phyloP scores from a whole-genome alignment of 1,284 basidiomycete species.

The Tetrapyrgos nigripes region DNA sequence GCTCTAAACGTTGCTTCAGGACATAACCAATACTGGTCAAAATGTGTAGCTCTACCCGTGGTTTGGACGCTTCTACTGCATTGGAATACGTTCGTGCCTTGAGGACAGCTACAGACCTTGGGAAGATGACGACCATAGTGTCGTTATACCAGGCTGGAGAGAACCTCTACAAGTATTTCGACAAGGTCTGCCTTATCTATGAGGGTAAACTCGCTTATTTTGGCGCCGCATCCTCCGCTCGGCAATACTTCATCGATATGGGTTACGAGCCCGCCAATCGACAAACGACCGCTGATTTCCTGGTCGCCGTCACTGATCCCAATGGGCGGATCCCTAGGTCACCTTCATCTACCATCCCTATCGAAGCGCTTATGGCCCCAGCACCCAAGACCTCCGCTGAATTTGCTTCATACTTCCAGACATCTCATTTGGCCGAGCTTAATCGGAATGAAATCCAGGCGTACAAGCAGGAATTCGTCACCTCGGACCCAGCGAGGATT shows the following conservation, averaged over 20 bases:
- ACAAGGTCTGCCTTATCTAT: slow-evolving; percentile 65
- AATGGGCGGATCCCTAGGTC: slow-evolving; percentile 58
- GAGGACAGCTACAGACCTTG: slow-evolving; percentile 65
- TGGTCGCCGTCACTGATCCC: slow-evolving; percentile 61
- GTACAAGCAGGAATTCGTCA: slow-evolving; percentile 49
- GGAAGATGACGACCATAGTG: slow-evolving; percentile 61
- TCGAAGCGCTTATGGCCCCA: slow-evolving; percentile 38
- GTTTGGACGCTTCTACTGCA: slow-evolving; percentile 73
- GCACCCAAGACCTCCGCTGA: slow-evolving; percentile 70
- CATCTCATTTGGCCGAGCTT: slow-evolving; percentile 40
- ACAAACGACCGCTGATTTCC: slow-evolving; percentile 68
- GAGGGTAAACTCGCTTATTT: slow-evolving; percentile 81
- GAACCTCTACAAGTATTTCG: slow-evolving; percentile 63
- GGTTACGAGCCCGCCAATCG: slow-evolving; percentile 60
- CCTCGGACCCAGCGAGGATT: slow-evolving; percentile 40
- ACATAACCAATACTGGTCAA: background rate
- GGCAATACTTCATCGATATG: slow-evolving; percentile 71
- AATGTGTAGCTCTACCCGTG: slow-evolving; percentile 53
- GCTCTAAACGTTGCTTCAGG: background rate
- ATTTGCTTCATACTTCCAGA: slow-evolving; percentile 58
- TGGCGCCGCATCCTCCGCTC: slow-evolving; percentile 64
- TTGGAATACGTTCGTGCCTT: slow-evolving; percentile 69
- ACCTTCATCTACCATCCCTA: slow-evolving; percentile 23
- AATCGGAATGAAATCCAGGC: slow-evolving; percentile 54
- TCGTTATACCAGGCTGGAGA: slow-evolving; percentile 79